Conservation (phyloP, 2,329 filamentous ascomycete species). For the Diplodia seriata region DNA sequence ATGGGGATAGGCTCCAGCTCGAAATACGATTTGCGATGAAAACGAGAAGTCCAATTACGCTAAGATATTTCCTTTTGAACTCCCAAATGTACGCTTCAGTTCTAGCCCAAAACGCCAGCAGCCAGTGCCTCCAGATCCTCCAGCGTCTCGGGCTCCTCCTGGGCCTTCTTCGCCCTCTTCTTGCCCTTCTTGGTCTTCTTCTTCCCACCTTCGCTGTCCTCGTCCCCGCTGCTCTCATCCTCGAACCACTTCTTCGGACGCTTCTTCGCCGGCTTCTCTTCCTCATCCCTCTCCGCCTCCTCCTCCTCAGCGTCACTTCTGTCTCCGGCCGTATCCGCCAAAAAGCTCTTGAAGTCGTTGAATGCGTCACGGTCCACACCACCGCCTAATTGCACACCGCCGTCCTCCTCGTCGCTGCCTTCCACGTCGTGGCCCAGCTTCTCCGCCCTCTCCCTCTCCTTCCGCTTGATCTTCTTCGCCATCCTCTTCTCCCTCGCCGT, state of each 20-base stretch:
- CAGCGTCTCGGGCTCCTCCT: slow-evolving; percentile 75
- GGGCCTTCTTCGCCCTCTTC: slow-evolving; percentile 60
- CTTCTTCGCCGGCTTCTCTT: slow-evolving; percentile 60
- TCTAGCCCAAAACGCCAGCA: slow-evolving; percentile 66
- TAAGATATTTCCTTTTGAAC: background rate
- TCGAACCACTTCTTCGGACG: slow-evolving; percentile 82
- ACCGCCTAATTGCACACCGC: slow-evolving; percentile 42
- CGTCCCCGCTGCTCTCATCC: slow-evolving; percentile 61
- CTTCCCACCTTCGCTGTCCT: slow-evolving; percentile 46
- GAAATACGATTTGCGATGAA: background rate
- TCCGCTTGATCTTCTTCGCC: slow-evolving; percentile 77
- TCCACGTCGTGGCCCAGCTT: slow-evolving; percentile 48
- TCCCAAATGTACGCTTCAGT: background rate
- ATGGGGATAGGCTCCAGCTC: background rate
- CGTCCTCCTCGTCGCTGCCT: slow-evolving; percentile 41
- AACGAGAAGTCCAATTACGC: background rate
- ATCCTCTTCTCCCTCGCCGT: slow-evolving; percentile 77
- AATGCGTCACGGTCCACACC: slow-evolving; percentile 34
- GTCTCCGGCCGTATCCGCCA: slow-evolving; percentile 18
- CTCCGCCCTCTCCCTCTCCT: slow-evolving; percentile 68
- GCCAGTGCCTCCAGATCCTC: slow-evolving; percentile 81
- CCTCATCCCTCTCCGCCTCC: background rate
- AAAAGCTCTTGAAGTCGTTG: slow-evolving; percentile 28
- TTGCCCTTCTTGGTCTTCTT: slow-evolving; percentile 47
- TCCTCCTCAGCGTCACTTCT: slow-evolving; percentile 39